Evolutionary conservation across 1,284 basidiomycete species (phyloP).

Genomic region (Ganoderma sinense): DNA sequence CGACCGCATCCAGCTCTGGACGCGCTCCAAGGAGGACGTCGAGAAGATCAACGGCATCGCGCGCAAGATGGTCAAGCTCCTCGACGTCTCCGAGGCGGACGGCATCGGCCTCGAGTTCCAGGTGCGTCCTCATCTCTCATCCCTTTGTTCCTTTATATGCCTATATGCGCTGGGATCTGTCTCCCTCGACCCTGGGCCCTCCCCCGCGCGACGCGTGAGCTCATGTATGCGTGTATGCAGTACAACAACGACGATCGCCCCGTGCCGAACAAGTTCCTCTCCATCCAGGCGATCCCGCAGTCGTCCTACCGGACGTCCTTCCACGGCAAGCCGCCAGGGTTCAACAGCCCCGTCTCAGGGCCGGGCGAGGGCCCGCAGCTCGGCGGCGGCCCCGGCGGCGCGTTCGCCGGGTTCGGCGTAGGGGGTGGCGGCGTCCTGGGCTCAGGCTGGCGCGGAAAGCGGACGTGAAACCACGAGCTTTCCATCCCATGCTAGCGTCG

Average conservation of each 20-base stretch:
- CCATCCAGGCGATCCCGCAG: slow-evolving; percentile 73
- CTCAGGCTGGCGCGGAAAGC: slow-evolving; percentile 41
- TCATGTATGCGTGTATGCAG: slow-evolving; percentile 43
- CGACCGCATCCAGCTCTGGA: slow-evolving; percentile 92
- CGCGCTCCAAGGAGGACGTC: slow-evolving; percentile 82
- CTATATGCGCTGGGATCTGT: no score
- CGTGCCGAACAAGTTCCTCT: slow-evolving; percentile 78
- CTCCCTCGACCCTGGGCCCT: background rate
- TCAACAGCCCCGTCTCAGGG: slow-evolving; percentile 39
- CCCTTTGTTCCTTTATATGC: background rate
- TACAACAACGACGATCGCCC: slow-evolving; percentile 86
- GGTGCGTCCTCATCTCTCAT: slow-evolving; percentile 47
- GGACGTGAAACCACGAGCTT: background rate
- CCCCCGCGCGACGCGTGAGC: background rate
- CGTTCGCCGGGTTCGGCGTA: slow-evolving; percentile 45
- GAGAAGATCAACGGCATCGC: slow-evolving; percentile 87
- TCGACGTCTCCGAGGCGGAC: slow-evolving; percentile 83
- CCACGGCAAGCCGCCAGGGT: slow-evolving; percentile 41
- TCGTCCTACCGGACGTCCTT: slow-evolving; percentile 73
- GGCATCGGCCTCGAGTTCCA: slow-evolving; percentile 90
- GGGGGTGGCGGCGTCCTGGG: slow-evolving; percentile 41
- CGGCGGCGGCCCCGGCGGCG: slow-evolving; percentile 45
- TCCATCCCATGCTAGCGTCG: background rate
- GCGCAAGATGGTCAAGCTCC: slow-evolving; percentile 78
- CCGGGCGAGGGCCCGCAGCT: slow-evolving; percentile 41